phyloP scores from a whole-genome alignment of 345 rosid species.

The Gossypium bickii region DNA sequence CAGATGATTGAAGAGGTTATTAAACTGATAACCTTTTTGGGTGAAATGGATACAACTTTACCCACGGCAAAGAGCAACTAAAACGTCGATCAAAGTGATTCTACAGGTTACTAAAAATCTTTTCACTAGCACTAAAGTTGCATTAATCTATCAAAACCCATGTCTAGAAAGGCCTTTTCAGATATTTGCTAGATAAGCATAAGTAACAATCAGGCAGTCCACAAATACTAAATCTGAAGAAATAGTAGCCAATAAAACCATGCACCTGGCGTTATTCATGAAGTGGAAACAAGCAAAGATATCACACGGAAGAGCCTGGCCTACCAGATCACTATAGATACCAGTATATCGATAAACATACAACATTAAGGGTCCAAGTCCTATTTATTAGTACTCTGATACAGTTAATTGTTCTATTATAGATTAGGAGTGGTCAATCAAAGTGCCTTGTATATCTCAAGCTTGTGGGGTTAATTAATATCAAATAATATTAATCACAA shows the following conservation, averaged over 20 bases:
- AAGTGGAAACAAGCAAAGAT: constrained; percentile 23
- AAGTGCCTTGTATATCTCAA: constrained; percentile 1
- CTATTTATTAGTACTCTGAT: constrained; percentile 5
- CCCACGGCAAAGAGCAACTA: not conserved
- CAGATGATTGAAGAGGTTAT: too few relatives aligned
- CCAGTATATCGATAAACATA: not conserved
- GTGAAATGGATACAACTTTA: not conserved
- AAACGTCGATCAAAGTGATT: constrained; percentile 11
- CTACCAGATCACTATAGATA: constrained; percentile 16
- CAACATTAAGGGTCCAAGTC: not conserved
- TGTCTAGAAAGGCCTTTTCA: constrained; percentile 2
- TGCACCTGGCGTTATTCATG: constrained; percentile 4
- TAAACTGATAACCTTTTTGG: too few relatives aligned
- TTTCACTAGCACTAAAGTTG: constrained; percentile 8
- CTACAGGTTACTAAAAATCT: not conserved
- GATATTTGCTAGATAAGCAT: not conserved
- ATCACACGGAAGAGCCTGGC: constrained; percentile 12
- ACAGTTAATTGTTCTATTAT: constrained; percentile 6
- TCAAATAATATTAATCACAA: constrained; percentile 15
- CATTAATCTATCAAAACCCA: not conserved
- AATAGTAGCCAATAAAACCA: constrained; percentile 15
- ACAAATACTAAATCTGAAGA: constrained; percentile 10
- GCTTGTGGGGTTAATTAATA: constrained; percentile 1
- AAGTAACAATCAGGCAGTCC: constrained; percentile 22
- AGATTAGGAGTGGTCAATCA: constrained; percentile 6